phyloP scores from a whole-genome alignment of 225 moss, liverwort and hornwort genomes.

The Rhytidiadelphus loreus region DNA sequence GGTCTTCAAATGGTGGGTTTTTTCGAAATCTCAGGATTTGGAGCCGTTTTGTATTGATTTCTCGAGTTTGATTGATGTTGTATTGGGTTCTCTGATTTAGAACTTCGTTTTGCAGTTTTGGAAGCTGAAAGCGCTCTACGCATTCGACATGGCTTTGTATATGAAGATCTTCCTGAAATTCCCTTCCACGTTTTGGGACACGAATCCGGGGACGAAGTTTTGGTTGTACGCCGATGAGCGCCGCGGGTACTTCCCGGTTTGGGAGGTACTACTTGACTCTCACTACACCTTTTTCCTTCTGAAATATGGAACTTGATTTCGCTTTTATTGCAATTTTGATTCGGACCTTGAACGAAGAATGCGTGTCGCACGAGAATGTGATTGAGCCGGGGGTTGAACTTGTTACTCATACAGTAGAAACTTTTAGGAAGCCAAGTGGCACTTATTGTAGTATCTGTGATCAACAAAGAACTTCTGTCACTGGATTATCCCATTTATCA shows the following conservation, averaged over 20 bases:
- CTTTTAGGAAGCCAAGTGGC: too few relatives aligned
- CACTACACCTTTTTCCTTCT: not conserved
- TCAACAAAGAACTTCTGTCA: too few relatives aligned
- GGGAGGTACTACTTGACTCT: slow-evolving; percentile 42
- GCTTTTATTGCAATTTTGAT: not conserved
- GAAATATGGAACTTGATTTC: not conserved
- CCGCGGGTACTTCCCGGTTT: slow-evolving; percentile 70
- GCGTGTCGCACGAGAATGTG: not conserved
- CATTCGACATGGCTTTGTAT: slow-evolving; percentile 78
- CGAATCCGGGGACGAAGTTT: slow-evolving; percentile 50
- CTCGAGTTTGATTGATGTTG: not conserved
- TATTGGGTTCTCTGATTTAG: not conserved
- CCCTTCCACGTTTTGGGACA: slow-evolving; percentile 59
- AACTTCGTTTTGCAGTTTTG: slow-evolving; percentile 2
- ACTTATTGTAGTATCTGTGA: too few relatives aligned
- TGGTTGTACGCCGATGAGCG: slow-evolving; percentile 62
- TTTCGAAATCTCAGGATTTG: not conserved
- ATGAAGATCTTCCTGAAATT: slow-evolving; percentile 73
- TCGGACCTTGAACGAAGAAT: not conserved
- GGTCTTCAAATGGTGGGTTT: not conserved
- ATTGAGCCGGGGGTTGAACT: too few relatives aligned
- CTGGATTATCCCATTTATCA: too few relatives aligned
- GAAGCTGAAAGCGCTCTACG: slow-evolving; percentile 51
- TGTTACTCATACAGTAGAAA: too few relatives aligned
- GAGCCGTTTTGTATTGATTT: not conserved